These are phyloP conservation scores for Kodamaea jinghongensis DNA, from an alignment of 805 yeast genomes.

Conservation along the genomic window DNA sequence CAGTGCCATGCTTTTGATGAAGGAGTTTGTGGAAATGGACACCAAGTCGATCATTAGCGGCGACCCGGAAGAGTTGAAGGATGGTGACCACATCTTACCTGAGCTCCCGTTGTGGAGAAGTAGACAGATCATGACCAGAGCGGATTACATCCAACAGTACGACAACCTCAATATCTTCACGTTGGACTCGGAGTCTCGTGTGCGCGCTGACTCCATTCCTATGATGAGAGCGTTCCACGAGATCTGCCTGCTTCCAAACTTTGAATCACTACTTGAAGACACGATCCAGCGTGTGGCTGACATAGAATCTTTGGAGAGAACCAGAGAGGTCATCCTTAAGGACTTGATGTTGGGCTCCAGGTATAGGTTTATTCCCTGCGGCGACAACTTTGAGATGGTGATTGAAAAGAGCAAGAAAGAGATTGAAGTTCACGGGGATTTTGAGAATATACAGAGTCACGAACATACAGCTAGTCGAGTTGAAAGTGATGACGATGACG, in stretches of 20 bases:
- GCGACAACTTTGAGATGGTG: conserved; percentile 14
- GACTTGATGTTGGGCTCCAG: conserved; percentile 57
- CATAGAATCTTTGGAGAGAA: conserved; percentile 74
- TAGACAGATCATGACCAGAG: conserved; percentile 79
- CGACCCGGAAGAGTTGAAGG: conserved; percentile 1
- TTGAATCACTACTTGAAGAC: conserved; percentile 61
- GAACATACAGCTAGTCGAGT: conserved; percentile 9
- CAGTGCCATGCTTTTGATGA: conserved; percentile 70
- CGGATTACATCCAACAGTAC: conserved; percentile 72
- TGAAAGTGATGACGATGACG: conserved; percentile 19
- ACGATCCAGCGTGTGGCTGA: conserved; percentile 68
- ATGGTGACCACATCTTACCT: conserved; percentile 56
- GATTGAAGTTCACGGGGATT: conserved; percentile 21
- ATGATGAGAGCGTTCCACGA: conserved; percentile 90
- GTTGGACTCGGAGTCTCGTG: conserved; percentile 68
- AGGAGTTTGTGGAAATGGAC: conserved; percentile 70
- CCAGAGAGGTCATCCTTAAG: conserved; percentile 71
- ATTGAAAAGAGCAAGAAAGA: conserved; percentile 18
- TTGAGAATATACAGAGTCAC: conserved; percentile 5
- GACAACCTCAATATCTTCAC: conserved; percentile 79
- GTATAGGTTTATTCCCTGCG: conserved; percentile 29
- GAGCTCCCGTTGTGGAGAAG: conserved; percentile 81
- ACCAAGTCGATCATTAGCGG: conserved; percentile 25
- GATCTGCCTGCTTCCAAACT: conserved; percentile 67
- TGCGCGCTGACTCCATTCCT: conserved; percentile 78